Evolutionary conservation across 2,329 filamentous ascomycete genomes (phyloP).

Genomic region (Aciculosporium take): DNA sequence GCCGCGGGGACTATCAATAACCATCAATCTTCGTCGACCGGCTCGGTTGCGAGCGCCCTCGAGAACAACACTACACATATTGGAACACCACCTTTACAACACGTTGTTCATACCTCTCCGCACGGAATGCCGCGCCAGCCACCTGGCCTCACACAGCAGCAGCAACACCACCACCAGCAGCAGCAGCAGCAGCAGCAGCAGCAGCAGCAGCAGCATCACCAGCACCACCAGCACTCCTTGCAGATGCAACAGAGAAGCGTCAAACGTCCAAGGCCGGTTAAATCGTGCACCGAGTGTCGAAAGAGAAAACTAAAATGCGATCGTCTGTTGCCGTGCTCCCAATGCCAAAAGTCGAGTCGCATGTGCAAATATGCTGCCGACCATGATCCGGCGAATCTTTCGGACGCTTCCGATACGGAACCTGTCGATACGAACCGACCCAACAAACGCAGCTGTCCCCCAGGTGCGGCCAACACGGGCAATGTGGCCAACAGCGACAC

Average conservation of each 20-base stretch:
- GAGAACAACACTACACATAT: slow-evolving; percentile 5
- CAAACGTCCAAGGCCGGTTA: slow-evolving; percentile 39
- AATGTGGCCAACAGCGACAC: slow-evolving; percentile 13
- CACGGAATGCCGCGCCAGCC: slow-evolving; percentile 9
- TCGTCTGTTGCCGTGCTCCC: slow-evolving; percentile 39
- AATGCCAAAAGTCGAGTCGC: slow-evolving; percentile 43
- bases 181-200: slow-evolving; percentile 14
- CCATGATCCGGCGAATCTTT: slow-evolving; percentile 31
- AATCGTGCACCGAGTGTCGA: slow-evolving; percentile 42
- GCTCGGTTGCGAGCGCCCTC: slow-evolving; percentile 4
- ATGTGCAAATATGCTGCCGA: slow-evolving; percentile 38
- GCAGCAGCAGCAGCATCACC: slow-evolving; percentile 8
- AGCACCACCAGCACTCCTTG: slow-evolving; percentile 9
- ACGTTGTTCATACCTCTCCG: slow-evolving; percentile 4
- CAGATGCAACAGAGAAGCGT: slow-evolving; percentile 29
- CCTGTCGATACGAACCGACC: slow-evolving; percentile 19
- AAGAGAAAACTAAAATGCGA: slow-evolving; percentile 45
- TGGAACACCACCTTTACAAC: slow-evolving; percentile 8
- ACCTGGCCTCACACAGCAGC: slow-evolving; percentile 13
- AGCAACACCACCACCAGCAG: slow-evolving; percentile 9
- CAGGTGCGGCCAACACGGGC: slow-evolving; percentile 12
- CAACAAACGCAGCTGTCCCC: slow-evolving; percentile 23
- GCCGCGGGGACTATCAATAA: not conserved
- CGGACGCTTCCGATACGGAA: slow-evolving; percentile 34
- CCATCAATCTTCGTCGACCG: slow-evolving; percentile 4